A percentile compares a stretch with the other conserved stretches of the same genome.
phyloP scores from a whole-genome alignment of 1,139 yeast genomes.

The Taphrina communis region DNA sequence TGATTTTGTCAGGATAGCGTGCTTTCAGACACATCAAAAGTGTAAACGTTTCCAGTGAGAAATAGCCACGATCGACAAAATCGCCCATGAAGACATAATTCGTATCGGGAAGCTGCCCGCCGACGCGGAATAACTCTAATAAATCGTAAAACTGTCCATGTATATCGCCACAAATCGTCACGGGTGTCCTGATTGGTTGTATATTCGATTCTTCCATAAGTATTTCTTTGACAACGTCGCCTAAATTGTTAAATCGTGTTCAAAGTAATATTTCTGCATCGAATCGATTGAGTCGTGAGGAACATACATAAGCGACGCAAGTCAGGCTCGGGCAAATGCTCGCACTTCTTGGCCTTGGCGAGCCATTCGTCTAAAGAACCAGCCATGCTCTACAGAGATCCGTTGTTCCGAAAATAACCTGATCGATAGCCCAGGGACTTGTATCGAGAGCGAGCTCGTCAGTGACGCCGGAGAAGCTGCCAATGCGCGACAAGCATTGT shows the following conservation, averaged over 20 bases:
- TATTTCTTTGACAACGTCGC: slow-evolving; percentile 89
- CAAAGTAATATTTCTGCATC: neutral
- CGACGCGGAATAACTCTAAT: slow-evolving; percentile 84
- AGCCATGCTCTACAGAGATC: neutral
- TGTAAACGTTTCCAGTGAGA: slow-evolving; percentile 89
- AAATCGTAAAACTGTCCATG: slow-evolving; percentile 98
- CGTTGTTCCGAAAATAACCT: too few species aligned
- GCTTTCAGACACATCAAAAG: slow-evolving; percentile 88
- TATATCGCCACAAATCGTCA: slow-evolving; percentile 98
- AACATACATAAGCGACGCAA: slow-evolving; percentile 33
- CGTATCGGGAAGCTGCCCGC: slow-evolving; percentile 90
- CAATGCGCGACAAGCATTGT: neutral
- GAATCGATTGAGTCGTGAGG: neutral
- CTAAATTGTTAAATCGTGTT: slow-evolving; percentile 65
- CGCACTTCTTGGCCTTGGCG: slow-evolving; percentile 32
- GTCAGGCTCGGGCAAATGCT: slow-evolving; percentile 40
- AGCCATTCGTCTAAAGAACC: slow-evolving; percentile 33
- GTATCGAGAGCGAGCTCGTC: too few species aligned
- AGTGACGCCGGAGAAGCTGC: neutral
- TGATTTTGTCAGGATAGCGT: slow-evolving; percentile 76
- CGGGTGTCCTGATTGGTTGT: slow-evolving; percentile 95
- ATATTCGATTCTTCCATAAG: slow-evolving; percentile 93
- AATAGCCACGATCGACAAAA: slow-evolving; percentile 96
- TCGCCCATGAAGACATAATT: slow-evolving; percentile 90
- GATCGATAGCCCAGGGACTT: too few species aligned